Conservation (phyloP, 1,139 yeast species). For the Lizanozyma gosingica region DNA sequence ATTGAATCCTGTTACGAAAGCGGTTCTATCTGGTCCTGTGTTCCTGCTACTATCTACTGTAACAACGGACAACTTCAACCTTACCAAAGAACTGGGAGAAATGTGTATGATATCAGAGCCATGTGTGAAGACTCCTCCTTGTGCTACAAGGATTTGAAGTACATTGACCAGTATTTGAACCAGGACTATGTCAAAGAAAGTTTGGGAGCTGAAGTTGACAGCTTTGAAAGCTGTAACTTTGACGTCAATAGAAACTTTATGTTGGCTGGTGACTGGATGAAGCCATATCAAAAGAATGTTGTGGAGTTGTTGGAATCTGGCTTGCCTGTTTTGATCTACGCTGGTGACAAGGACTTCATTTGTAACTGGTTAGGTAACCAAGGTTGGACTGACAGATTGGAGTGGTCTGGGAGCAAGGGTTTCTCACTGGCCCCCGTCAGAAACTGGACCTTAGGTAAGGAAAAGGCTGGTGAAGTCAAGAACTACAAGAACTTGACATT, state of each 20-base stretch:
- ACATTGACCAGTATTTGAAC: conserved; percentile 64
- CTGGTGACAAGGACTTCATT: conserved; percentile 81
- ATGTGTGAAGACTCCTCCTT: conserved; percentile 63
- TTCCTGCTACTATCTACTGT: conserved; percentile 89
- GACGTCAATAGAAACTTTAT: conserved; percentile 76
- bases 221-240: conserved; percentile 77
- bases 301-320: conserved; percentile 46
- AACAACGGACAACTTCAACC: conserved; percentile 83
- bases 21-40: conserved; percentile 81
- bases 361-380: conserved; percentile 84
- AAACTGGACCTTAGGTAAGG: conserved; percentile 30
- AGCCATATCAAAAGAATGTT: conserved; percentile 64
- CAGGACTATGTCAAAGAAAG: conserved; percentile 62
- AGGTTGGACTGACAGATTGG: conserved; percentile 69
- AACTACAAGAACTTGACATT: conserved; percentile 38
- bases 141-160: conserved; percentile 68
- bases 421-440: conserved; percentile 36
- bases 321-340: conserved; percentile 67
- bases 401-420: conserved; percentile 53
- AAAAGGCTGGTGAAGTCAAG: conserved; percentile 36
- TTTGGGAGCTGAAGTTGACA: conserved; percentile 86
- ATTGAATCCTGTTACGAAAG: conserved; percentile 75
- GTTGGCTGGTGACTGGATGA: conserved; percentile 90
- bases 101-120: conserved; percentile 87
- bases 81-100: conserved; percentile 81